A percentile compares a stretch with the other conserved stretches of the same genome.
Conservation (phyloP, 306 rosid genomes). For the Fragaria vesca region DNA sequence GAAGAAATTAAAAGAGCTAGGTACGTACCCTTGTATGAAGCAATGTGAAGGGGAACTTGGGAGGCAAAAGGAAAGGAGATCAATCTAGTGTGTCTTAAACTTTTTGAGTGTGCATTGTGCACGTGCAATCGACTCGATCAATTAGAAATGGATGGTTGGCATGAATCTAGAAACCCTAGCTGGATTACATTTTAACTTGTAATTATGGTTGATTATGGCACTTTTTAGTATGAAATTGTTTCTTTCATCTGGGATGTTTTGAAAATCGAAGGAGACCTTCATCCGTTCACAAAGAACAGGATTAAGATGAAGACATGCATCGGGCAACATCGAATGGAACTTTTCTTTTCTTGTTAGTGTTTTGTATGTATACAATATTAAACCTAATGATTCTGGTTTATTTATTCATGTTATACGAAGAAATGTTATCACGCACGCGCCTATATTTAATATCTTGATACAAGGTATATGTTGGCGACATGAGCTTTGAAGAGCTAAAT, state of each 20-base stretch:
- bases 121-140: conserved; percentile 39
- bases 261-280: background rate
- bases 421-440: too few species aligned
- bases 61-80: conserved; percentile 17
- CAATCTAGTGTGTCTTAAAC: conserved; percentile 17
- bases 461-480: too few species aligned
- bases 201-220: conserved; percentile 18
- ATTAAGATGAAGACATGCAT: background rate
- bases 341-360: too few species aligned
- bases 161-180: conserved; percentile 29
- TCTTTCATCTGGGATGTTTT: background rate
- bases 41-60: background rate
- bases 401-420: too few species aligned
- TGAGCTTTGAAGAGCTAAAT: too few species aligned
- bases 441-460: too few species aligned
- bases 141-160: conserved; percentile 24
- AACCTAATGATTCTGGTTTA: too few species aligned
- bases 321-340: background rate
- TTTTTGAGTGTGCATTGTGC: conserved; percentile 27
- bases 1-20: background rate
- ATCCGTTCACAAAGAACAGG: background rate
- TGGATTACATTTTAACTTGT: conserved; percentile 25
- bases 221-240: background rate
- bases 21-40: background rate
- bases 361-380: too few species aligned